phyloP scores from a whole-genome alignment of 164 flowering plant genomes.

The Protea cynaroides region DNA sequence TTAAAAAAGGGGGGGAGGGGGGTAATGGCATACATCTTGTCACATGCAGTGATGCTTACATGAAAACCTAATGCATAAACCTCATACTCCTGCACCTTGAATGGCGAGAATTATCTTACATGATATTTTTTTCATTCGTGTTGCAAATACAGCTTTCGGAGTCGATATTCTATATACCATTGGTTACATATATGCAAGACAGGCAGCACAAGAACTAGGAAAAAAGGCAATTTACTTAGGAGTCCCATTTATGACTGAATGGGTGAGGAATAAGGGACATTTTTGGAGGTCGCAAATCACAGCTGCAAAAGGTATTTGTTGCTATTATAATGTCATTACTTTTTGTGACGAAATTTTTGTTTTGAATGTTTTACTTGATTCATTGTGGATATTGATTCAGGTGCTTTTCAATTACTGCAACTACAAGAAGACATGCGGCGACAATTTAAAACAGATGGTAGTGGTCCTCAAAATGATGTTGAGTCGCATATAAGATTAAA shows the following conservation, averaged over 20 bases:
- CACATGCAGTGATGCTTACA: no score
- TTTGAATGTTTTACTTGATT: background rate
- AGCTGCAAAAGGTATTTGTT: conserved; percentile 75
- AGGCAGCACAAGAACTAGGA: conserved; percentile 89
- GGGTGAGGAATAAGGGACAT: conserved; percentile 92
- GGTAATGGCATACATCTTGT: no score
- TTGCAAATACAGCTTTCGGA: conserved; percentile 62
- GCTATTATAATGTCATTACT: background rate
- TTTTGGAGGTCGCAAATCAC: conserved; percentile 86
- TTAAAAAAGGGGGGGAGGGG: no score
- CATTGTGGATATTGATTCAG: conserved; percentile 29
- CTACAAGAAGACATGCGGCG: conserved; percentile 65
- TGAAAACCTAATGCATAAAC: background rate
- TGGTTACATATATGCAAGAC: conserved; percentile 80
- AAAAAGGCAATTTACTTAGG: conserved; percentile 83
- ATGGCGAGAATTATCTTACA: background rate
- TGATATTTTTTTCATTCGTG: background rate
- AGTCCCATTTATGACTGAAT: conserved; percentile 86
- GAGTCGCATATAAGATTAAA: conserved; percentile 62
- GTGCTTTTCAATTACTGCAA: conserved; percentile 87
- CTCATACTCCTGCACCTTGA: background rate
- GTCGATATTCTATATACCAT: conserved; percentile 67
- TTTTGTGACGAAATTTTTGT: background rate
- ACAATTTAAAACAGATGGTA: conserved; percentile 52
- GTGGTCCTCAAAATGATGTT: conserved; percentile 42